These are phyloP conservation scores for Aspergillus taichungensis DNA, from an alignment of 495 filamentous ascomycete species.

Conservation along the genomic window DNA sequence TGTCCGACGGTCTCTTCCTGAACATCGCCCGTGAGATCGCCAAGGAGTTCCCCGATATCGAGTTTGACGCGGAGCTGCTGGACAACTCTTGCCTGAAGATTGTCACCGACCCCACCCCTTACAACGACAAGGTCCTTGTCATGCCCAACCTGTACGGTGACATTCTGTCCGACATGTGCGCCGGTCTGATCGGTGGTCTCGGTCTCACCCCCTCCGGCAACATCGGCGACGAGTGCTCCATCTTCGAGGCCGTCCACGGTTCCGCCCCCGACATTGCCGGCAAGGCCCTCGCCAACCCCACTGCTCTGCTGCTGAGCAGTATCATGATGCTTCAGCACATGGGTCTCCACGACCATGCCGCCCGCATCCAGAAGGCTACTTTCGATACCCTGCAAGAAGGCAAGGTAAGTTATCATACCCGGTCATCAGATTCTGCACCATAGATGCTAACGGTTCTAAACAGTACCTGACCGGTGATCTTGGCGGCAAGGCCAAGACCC, in stretches of 20 bases:
- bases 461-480: slow-evolving; percentile 78
- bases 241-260: slow-evolving; percentile 99
- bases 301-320: slow-evolving; percentile 78
- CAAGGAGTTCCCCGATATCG: slow-evolving; percentile 88
- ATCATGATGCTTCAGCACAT: slow-evolving; percentile 99
- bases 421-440: background rate
- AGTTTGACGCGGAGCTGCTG: slow-evolving; percentile 93
- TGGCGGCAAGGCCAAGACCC: slow-evolving; percentile 87
- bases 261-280: slow-evolving; percentile 97
- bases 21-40: slow-evolving; percentile 70
- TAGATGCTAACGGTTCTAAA: slow-evolving; percentile 9
- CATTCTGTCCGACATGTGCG: slow-evolving; percentile 99
- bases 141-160: slow-evolving; percentile 99
- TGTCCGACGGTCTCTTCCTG: slow-evolving; percentile 97
- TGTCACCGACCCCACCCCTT: slow-evolving; percentile 84
- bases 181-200: slow-evolving; percentile 94
- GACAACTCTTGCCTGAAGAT: slow-evolving; percentile 99
- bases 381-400: slow-evolving; percentile 92
- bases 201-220: slow-evolving; percentile 96
- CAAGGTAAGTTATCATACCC: slow-evolving; percentile 50
- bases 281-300: slow-evolving; percentile 91
- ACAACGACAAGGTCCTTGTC: slow-evolving; percentile 98
- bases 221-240: slow-evolving; percentile 97
- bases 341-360: slow-evolving; percentile 76
- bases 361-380: slow-evolving; percentile 84